Evolutionary conservation across 192 early-diverging fungal species (phyloP).

Genomic region (Coemansia sp.): DNA sequence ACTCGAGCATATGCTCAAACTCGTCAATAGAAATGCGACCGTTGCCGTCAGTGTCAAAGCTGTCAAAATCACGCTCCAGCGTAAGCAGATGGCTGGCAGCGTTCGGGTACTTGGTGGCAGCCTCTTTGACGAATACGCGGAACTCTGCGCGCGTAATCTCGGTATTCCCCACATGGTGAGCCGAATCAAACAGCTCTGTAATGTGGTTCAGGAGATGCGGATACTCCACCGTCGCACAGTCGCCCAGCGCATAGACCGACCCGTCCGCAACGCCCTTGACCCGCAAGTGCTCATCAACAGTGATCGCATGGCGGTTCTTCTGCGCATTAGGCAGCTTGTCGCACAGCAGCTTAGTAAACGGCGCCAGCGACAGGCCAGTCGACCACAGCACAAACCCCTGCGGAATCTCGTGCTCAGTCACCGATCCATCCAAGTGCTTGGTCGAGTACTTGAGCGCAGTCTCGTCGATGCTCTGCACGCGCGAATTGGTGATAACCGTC

Average conservation of each 20-base stretch:
- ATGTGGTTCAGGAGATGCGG: slow-evolving; percentile 52
- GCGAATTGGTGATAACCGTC: slow-evolving; percentile 69
- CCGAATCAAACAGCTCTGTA: slow-evolving; percentile 50
- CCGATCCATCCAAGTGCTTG: slow-evolving; percentile 41
- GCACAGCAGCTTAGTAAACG: slow-evolving; percentile 59
- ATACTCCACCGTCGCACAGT: slow-evolving; percentile 83
- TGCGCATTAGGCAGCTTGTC: slow-evolving; percentile 47
- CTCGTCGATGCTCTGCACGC: slow-evolving; percentile 64
- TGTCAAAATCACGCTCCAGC: slow-evolving; percentile 40
- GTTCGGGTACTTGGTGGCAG: slow-evolving; percentile 26
- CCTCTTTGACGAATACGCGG: slow-evolving; percentile 22
- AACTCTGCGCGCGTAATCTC: slow-evolving; percentile 51
- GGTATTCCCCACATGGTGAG: slow-evolving; percentile 17
- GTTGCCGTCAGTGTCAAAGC: slow-evolving; percentile 42
- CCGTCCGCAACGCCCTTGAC: slow-evolving; percentile 68
- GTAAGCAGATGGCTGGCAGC: slow-evolving; percentile 45
- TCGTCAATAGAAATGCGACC: slow-evolving; percentile 36
- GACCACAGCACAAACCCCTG: slow-evolving; percentile 79
- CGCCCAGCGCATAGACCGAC: slow-evolving; percentile 80
- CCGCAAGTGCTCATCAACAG: slow-evolving; percentile 73
- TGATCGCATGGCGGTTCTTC: slow-evolving; percentile 57
- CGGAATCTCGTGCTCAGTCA: slow-evolving; percentile 50
- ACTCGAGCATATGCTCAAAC: slow-evolving; percentile 47
- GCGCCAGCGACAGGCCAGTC: slow-evolving; percentile 70
- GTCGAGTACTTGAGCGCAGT: slow-evolving; percentile 59